Evolutionary conservation across 2,329 filamentous ascomycete species (phyloP), one percentile per base, ranked within the genome.

Genomic region (Penicillium griseofulvum): DNA sequence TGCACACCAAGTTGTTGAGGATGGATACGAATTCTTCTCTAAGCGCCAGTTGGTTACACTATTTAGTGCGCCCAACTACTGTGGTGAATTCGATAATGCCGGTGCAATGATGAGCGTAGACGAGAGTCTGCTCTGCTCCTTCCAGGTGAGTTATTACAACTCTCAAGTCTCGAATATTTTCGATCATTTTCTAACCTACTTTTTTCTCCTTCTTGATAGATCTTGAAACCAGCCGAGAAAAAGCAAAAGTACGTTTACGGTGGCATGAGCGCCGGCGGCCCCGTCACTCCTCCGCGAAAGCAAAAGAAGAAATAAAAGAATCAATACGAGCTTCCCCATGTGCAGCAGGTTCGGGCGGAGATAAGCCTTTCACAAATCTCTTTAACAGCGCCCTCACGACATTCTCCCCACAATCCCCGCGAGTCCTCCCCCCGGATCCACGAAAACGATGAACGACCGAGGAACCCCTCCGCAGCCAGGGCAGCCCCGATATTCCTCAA

Each of bases 91-190:
- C 73, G 94, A 99, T 82, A 99, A 99, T 72, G 93, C 93, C 50
- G 94, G 94, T 74, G 94, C 94, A 63, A 97, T 99, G 93, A 97
- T 99, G 94, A 97, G 92, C 73, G 94, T 99, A 37, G 94, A 97
- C 74, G 94, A 97, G 83, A 97, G 92, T 76, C 80, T 99, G 77
- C 83, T 99, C 71, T 99, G 94, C 83, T 97, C 92, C 61, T 99
- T 99, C 88, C 94, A 97, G 89, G 90, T 94, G 76, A 55, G 77
- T 67, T 36, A 34, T 43, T 43, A 34, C 29, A 33, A 24, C 24
- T 46, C 43, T 38, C 37, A 45, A 16, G n/a, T 28, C 24, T 14
- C 41, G 9, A 11, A 55, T 49, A 16, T 26, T 34, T 10, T 14
- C 24, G 34, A 22, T 37, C n/a, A 14, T 28, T 49, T 29, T 14